phyloP scores from a whole-genome alignment of 108 stramenopile genomes.

The Cyclotella sp. region DNA sequence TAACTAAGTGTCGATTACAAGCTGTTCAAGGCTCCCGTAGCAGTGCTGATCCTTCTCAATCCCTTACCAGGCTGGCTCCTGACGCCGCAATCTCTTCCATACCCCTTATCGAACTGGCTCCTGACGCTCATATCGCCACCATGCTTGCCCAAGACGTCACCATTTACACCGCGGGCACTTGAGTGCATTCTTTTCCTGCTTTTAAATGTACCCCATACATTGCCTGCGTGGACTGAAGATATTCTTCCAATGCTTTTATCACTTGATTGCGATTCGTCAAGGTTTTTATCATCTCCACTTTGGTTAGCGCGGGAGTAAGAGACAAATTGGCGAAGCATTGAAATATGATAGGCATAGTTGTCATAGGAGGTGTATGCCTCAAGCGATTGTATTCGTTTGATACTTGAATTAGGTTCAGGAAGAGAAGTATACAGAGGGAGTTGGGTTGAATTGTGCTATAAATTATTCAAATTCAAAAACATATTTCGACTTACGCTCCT shows the following conservation, averaged over 20 bases:
- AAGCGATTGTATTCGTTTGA: slow-evolving; percentile 58
- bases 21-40: slow-evolving; percentile 28
- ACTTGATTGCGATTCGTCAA: slow-evolving; percentile 4
- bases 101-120: not conserved
- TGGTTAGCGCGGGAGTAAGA: not conserved
- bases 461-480: not conserved
- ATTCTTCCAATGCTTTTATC: slow-evolving; percentile 1
- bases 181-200: slow-evolving; percentile 12
- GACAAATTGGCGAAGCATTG: slow-evolving; percentile 67
- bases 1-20: slow-evolving; percentile 3
- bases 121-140: slow-evolving; percentile 9
- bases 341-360: slow-evolving; percentile 75
- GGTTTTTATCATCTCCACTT: not conserved
- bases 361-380: slow-evolving; percentile 57
- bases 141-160: too few relatives aligned
- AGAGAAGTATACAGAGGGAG: slow-evolving; percentile 3
- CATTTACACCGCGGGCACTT: not conserved
- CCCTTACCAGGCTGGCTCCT: slow-evolving; percentile 1
- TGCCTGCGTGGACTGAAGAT: slow-evolving; percentile 43
- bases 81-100: not conserved
- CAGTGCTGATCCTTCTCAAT: slow-evolving; percentile 31
- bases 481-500: slow-evolving; percentile 19
- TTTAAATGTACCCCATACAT: slow-evolving; percentile 47
- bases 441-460: not conserved
- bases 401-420: not conserved